phyloP scores from a whole-genome alignment of 2,329 filamentous ascomycete species.

The Verticillium klebahnii region DNA sequence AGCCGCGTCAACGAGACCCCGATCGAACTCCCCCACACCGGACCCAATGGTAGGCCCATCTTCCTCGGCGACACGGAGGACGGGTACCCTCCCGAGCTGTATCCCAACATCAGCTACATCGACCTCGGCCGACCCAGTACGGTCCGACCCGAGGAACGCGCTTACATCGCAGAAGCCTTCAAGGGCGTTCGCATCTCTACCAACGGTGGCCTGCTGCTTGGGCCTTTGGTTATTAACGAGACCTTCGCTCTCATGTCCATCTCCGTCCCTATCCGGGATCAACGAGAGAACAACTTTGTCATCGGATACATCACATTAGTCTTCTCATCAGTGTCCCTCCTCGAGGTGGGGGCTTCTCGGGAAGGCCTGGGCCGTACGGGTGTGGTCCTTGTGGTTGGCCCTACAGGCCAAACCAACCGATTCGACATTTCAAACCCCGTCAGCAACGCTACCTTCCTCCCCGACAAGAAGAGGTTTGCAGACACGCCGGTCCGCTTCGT shows the following conservation, averaged over 20 bases:
- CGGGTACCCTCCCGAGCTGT: conserved; percentile 70
- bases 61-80: conserved; percentile 55
- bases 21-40: conserved; percentile 58
- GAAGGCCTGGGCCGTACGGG: conserved; percentile 71
- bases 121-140: conserved; percentile 36
- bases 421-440: conserved; percentile 43
- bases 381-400: conserved; percentile 65
- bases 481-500: conserved; percentile 51
- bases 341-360: conserved; percentile 55
- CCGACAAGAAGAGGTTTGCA: conserved; percentile 31
- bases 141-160: conserved; percentile 33
- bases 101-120: conserved; percentile 72
- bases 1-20: conserved; percentile 28
- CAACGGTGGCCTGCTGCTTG: conserved; percentile 63
- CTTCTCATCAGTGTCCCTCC: conserved; percentile 61
- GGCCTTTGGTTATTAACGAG: conserved; percentile 68
- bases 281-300: conserved; percentile 54
- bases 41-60: conserved; percentile 52
- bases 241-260: conserved; percentile 74
- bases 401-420: conserved; percentile 60
- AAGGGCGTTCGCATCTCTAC: conserved; percentile 44
- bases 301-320: conserved; percentile 82
- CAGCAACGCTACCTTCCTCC: conserved; percentile 41
- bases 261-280: conserved; percentile 73
- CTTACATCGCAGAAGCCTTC: conserved; percentile 44